phyloP scores from a whole-genome alignment of 345 rosid species.

The Eucalyptus coolabah region DNA sequence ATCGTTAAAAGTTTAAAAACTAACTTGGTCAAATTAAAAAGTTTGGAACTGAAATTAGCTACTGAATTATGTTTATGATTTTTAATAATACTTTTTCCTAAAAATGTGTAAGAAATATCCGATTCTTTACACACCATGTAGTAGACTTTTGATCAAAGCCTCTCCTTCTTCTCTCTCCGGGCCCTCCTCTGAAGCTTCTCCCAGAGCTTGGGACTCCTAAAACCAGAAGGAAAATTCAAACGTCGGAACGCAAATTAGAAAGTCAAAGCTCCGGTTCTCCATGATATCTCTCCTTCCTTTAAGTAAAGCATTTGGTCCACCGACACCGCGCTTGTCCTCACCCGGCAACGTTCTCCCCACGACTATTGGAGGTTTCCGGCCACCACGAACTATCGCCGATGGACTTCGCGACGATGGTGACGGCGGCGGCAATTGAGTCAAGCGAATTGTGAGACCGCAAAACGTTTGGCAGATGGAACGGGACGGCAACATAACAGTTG shows the following conservation, averaged over 20 bases:
- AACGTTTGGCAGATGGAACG: background rate
- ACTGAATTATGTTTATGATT: background rate
- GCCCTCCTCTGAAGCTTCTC: background rate
- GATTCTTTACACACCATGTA: background rate
- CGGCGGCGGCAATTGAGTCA: background rate
- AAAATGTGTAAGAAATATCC: background rate
- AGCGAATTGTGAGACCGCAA: background rate
- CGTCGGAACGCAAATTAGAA: background rate
- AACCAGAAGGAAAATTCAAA: background rate
- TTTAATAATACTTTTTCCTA: background rate
- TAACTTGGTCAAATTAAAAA: background rate
- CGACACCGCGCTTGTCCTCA: background rate
- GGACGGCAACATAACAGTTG: background rate
- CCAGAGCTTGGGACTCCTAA: background rate
- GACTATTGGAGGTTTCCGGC: background rate
- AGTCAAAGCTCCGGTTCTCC: background rate
- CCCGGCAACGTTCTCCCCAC: background rate
- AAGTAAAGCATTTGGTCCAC: background rate
- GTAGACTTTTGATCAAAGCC: background rate
- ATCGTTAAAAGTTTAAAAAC: background rate
- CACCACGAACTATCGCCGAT: rapidly evolving
- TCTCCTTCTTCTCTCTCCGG: background rate
- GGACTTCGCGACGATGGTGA: background rate
- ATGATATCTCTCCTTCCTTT: background rate
- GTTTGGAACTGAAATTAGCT: rapidly evolving